Evolutionary conservation across 2,329 filamentous ascomycete genomes (phyloP).

Genomic region (Ramichloridium luteum): DNA sequence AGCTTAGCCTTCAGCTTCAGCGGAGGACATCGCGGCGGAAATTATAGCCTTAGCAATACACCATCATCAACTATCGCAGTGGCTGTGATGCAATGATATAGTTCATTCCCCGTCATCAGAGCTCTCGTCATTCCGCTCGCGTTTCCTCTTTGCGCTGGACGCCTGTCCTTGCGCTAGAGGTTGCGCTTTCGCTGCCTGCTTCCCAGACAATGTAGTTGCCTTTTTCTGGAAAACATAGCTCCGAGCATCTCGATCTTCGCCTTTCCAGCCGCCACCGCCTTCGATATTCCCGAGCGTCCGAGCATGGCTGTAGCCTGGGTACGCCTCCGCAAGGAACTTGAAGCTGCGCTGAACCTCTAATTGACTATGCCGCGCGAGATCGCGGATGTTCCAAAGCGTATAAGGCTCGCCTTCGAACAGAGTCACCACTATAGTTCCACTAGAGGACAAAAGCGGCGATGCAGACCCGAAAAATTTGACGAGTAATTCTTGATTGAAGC

Average conservation of each 20-base stretch:
- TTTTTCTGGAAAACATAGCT: slow-evolving; percentile 36
- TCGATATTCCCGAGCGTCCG: slow-evolving; percentile 52
- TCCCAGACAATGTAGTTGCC: too few relatives aligned
- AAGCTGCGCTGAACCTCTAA: slow-evolving; percentile 60
- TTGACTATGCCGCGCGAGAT: slow-evolving; percentile 68
- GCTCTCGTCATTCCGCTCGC: too few relatives aligned
- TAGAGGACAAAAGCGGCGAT: slow-evolving; percentile 39
- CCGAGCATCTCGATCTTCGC: slow-evolving; percentile 35
- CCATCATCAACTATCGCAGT: too few relatives aligned
- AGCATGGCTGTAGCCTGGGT: slow-evolving; percentile 63
- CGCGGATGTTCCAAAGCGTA: slow-evolving; percentile 85
- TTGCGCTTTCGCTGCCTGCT: too few relatives aligned
- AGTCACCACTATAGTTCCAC: slow-evolving; percentile 61
- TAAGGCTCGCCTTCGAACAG: slow-evolving; percentile 92
- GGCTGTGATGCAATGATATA: too few relatives aligned
- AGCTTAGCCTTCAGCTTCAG: too few relatives aligned
- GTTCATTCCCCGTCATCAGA: too few relatives aligned
- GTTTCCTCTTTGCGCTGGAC: too few relatives aligned
- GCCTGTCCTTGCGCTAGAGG: too few relatives aligned
- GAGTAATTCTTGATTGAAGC: slow-evolving; percentile 73
- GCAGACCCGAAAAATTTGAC: slow-evolving; percentile 54
- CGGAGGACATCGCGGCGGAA: too few relatives aligned
- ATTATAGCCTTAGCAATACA: too few relatives aligned
- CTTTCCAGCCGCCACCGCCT: slow-evolving; percentile 36
- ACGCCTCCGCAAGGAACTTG: slow-evolving; percentile 51